Conservation (phyloP, 2,329 filamentous ascomycete genomes). For the Tolypocladium album region DNA sequence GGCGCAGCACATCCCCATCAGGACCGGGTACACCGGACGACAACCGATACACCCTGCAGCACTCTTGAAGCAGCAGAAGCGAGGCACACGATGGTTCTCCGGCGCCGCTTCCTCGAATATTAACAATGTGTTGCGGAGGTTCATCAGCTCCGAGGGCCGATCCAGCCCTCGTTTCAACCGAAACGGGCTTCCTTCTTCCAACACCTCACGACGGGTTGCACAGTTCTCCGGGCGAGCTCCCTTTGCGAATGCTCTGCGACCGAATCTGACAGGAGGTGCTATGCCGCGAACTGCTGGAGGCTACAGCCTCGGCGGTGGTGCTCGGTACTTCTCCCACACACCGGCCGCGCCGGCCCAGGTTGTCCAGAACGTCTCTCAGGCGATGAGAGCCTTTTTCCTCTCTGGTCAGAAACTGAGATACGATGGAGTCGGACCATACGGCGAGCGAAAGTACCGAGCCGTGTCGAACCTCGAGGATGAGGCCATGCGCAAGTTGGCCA, state of each 20-base stretch:
- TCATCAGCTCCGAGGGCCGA: constrained; percentile 31
- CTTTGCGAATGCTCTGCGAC: constrained; percentile 79
- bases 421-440: constrained; percentile 62
- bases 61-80: constrained; percentile 36
- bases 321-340: constrained; percentile 81
- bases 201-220: constrained; percentile 38
- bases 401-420: constrained; percentile 83
- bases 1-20: constrained; percentile 34
- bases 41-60: constrained; percentile 45
- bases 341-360: constrained; percentile 82
- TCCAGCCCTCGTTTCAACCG: constrained; percentile 30
- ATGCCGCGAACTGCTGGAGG: constrained; percentile 79
- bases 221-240: constrained; percentile 66
- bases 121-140: constrained; percentile 36
- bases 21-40: constrained; percentile 25
- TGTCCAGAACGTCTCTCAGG: constrained; percentile 88
- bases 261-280: constrained; percentile 83
- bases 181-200: constrained; percentile 36
- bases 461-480: constrained; percentile 69
- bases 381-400: constrained; percentile 84
- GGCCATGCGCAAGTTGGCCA: constrained; percentile 55
- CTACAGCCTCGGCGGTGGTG: constrained; percentile 66
- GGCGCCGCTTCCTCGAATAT: constrained; percentile 29
- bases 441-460: constrained; percentile 68
- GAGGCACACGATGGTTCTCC: constrained; percentile 37